phyloP scores from a whole-genome alignment of 805 yeast species.

The Barnettozyma populi region DNA sequence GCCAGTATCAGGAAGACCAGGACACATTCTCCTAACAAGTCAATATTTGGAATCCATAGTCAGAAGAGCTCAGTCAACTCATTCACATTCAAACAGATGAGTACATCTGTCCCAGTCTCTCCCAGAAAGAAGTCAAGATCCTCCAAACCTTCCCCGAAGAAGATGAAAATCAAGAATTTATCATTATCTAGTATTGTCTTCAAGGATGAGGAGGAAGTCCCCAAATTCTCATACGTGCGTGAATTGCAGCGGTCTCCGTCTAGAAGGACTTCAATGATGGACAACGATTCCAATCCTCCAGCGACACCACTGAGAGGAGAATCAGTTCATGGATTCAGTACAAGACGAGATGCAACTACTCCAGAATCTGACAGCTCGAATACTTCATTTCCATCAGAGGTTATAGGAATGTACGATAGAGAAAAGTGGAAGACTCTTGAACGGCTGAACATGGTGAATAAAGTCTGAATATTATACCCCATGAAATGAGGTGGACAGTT shows the following conservation, averaged over 20 bases:
- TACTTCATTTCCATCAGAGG: conserved; percentile 49
- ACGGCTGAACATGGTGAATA: conserved; percentile 25
- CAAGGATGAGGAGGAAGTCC: conserved; percentile 15
- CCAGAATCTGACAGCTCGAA: conserved; percentile 31
- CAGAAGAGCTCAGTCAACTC: conserved; percentile 17
- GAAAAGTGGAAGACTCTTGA: conserved; percentile 60
- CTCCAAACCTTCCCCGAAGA: conserved; percentile 13
- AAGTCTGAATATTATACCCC: neutral
- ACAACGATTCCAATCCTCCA: neutral
- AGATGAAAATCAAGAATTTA: conserved; percentile 19
- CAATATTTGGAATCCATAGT: conserved; percentile 18
- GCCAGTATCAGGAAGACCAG: conserved; percentile 7
- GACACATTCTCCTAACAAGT: conserved; percentile 23
- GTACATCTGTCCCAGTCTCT: conserved; percentile 19
- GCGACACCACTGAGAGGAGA: conserved; percentile 11
- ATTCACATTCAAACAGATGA: conserved; percentile 7
- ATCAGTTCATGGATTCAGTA: conserved; percentile 1
- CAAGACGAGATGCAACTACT: conserved; percentile 27
- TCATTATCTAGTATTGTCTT: conserved; percentile 23
- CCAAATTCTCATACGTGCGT: conserved; percentile 22
- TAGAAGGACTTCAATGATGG: conserved; percentile 1
- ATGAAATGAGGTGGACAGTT: too few relatives aligned
- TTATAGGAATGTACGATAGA: conserved; percentile 58
- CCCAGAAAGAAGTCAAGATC: conserved; percentile 15
- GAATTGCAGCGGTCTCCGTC: conserved; percentile 22